phyloP scores from a whole-genome alignment of 768 basidiomycete species.

The Crepidotus variabilis region DNA sequence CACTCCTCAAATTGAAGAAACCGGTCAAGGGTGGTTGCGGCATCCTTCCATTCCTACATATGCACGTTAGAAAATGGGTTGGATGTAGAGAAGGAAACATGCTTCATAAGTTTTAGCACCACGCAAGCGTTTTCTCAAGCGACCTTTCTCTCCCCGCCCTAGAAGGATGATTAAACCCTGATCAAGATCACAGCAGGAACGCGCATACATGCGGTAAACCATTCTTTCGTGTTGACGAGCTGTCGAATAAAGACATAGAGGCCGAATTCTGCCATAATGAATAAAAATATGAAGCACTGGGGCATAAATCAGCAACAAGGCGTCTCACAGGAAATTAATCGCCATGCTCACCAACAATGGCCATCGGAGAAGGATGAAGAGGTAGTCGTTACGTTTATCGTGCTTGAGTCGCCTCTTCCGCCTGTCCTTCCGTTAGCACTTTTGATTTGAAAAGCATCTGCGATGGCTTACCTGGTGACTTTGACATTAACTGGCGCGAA shows the following conservation, averaged over 20 bases:
- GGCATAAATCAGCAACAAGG: neutral
- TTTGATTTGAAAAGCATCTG: neutral
- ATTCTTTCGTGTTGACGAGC: conserved; percentile 93
- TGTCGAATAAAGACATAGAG: conserved; percentile 87
- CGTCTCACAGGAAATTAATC: neutral
- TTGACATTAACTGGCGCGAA: conserved; percentile 88
- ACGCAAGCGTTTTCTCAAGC: conserved; percentile 70
- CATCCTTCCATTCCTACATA: conserved; percentile 79
- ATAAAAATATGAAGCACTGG: conserved; percentile 78
- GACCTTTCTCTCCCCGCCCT: conserved; percentile 87
- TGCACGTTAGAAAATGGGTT: neutral
- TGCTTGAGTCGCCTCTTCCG: conserved; percentile 31
- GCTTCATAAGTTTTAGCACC: conserved; percentile 66
- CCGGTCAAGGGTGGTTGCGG: conserved; percentile 73
- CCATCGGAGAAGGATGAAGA: conserved; percentile 81
- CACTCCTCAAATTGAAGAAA: conserved; percentile 86
- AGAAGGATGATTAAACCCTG: conserved; percentile 14
- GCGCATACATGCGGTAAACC: conserved; percentile 75
- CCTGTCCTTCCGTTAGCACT: conserved; percentile 9
- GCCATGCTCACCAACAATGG: conserved; percentile 64
- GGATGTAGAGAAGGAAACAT: neutral
- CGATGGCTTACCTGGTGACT: conserved; percentile 61
- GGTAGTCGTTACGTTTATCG: conserved; percentile 61
- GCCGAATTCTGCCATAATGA: conserved; percentile 84
- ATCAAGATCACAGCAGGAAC: neutral